Evolutionary conservation across 2,329 filamentous ascomycete genomes (phyloP).

Genomic region (Fusarium poae): DNA sequence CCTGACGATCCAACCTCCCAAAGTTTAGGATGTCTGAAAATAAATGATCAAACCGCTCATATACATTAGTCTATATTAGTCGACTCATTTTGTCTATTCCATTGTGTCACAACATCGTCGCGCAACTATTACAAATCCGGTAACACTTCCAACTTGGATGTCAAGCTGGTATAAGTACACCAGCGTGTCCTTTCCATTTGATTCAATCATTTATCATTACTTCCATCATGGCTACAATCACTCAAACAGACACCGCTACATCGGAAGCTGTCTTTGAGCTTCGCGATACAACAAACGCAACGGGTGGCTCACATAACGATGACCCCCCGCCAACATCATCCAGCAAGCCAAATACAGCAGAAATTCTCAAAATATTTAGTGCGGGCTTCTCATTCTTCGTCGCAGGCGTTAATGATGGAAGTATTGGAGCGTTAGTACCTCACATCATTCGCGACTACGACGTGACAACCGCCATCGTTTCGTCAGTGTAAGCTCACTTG

Average conservation of each 20-base stretch:
- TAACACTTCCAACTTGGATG: neutral
- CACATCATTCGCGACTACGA: slow-evolving; percentile 70
- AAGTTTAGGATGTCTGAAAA: neutral
- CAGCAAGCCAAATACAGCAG: slow-evolving; percentile 1
- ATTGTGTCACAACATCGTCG: neutral
- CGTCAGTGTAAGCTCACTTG: slow-evolving; percentile 59
- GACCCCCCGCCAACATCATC: neutral
- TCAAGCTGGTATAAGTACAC: slow-evolving; percentile 21
- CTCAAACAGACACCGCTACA: slow-evolving; percentile 5
- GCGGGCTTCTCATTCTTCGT: slow-evolving; percentile 74
- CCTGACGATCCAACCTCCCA: neutral
- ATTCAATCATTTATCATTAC: neutral
- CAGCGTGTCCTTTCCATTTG: neutral
- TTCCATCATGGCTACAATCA: slow-evolving; percentile 22
- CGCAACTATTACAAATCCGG: neutral
- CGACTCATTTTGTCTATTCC: neutral
- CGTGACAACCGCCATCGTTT: slow-evolving; percentile 65
- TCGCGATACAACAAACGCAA: accelerated
- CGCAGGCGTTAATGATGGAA: slow-evolving; percentile 74
- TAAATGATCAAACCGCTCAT: no score
- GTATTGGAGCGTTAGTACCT: slow-evolving; percentile 71
- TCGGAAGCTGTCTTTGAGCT: slow-evolving; percentile 14
- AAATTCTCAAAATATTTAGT: slow-evolving; percentile 63
- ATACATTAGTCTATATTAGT: accelerated
- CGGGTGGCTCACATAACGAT: neutral